These are phyloP conservation scores for Tetracladium setigerum DNA, from an alignment of 495 filamentous ascomycete genomes.

Conservation along the genomic window DNA sequence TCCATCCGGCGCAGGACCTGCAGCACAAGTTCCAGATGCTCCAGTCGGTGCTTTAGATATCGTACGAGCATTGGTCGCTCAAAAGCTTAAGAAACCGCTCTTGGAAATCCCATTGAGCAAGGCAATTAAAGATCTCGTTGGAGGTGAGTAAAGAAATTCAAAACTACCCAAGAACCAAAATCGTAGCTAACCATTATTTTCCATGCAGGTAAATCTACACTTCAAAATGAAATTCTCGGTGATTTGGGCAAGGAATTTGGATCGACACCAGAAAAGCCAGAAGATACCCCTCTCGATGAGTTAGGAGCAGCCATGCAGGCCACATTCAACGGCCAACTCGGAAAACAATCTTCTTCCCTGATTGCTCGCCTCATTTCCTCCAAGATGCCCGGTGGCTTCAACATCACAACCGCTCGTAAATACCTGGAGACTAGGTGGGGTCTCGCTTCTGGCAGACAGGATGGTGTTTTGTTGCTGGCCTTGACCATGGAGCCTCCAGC, in stretches of 20 bases:
- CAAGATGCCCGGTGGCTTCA: conserved; percentile 99
- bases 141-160: conserved; percentile 56
- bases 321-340: conserved; percentile 95
- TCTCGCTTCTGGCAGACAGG: conserved; percentile 78
- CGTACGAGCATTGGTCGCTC: conserved; percentile 84
- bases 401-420: conserved; percentile 90
- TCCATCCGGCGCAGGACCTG: conserved; percentile 75
- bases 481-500: conserved; percentile 88
- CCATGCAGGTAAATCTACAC: conserved; percentile 79
- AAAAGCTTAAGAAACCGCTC: conserved; percentile 94
- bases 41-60: conserved; percentile 86
- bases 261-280: conserved; percentile 94
- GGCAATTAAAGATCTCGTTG: conserved; percentile 97
- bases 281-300: conserved; percentile 95
- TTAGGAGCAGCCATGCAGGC: conserved; percentile 92
- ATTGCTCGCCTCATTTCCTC: conserved; percentile 92
- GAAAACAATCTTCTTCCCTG: conserved; percentile 91
- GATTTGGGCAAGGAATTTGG: conserved; percentile 98
- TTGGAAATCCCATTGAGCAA: conserved; percentile 88
- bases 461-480: conserved; percentile 80
- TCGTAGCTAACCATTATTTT: conserved; percentile 7
- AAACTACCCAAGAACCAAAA: background rate
- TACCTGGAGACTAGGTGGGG: conserved; percentile 94
- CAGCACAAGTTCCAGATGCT: conserved; percentile 75
- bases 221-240: conserved; percentile 92